Evolutionary conservation across 129 eudicot genomes (phyloP).

Genomic region (Tanacetum coccineum): DNA sequence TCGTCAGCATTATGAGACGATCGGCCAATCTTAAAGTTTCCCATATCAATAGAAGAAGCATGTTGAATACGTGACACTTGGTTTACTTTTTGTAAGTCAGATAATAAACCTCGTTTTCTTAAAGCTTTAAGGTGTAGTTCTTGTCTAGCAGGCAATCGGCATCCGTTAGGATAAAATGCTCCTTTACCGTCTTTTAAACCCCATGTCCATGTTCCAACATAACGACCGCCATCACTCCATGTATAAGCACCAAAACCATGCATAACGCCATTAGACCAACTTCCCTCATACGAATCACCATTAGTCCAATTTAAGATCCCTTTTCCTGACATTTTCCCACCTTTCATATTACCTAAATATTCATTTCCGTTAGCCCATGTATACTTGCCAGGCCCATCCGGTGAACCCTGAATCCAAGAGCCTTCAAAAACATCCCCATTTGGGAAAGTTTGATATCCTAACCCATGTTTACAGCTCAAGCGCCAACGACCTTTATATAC

Average conservation of each 20-base stretch:
- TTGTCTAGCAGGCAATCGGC: slow-evolving; percentile 50
- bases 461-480: slow-evolving; percentile 75
- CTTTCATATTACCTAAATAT: slow-evolving; percentile 78
- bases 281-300: slow-evolving; percentile 83
- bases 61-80: slow-evolving; percentile 85
- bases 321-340: slow-evolving; percentile 76
- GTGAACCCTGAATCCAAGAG: slow-evolving; percentile 93
- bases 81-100: slow-evolving; percentile 61
- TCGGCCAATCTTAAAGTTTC: slow-evolving; percentile 54
- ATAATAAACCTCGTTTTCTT: slow-evolving; percentile 66
- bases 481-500: slow-evolving; percentile 88
- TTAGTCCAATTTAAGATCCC: slow-evolving; percentile 77
- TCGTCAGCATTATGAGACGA: slow-evolving; percentile 32
- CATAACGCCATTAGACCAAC: slow-evolving; percentile 74
- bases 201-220: slow-evolving; percentile 87
- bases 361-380: slow-evolving; percentile 73
- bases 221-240: slow-evolving; percentile 77
- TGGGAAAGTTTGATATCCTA: slow-evolving; percentile 71
- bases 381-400: slow-evolving; percentile 97
- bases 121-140: slow-evolving; percentile 68
- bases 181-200: slow-evolving; percentile 94
- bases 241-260: slow-evolving; percentile 91
- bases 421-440: slow-evolving; percentile 92
- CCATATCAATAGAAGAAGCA: slow-evolving; percentile 82
- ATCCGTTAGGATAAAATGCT: slow-evolving; percentile 70